Evolutionary conservation across 257 asterid species (phyloP), one percentile per base, ranked within the genome.

Genomic region (Solanum stenotomum): DNA sequence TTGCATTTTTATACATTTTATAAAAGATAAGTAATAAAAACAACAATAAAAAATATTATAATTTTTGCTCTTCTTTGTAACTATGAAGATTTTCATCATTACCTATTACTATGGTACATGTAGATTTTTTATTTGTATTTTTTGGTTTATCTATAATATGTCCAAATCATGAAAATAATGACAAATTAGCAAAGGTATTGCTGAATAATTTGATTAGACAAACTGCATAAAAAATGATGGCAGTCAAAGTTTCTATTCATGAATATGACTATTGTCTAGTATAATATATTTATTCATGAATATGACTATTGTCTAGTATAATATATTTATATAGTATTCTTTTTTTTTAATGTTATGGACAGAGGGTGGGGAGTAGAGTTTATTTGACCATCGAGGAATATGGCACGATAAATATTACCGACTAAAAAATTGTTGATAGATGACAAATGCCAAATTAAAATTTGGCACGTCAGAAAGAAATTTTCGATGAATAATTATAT

Each of bases 221-320:
- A 81, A 46, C 68, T 46, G 85, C 27, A 46, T 44, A 79, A 78
- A 29, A 42, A 44, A 79, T 25, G 2, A 37, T 25, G 23, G n/a
- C 8, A 42, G 84, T 78, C 84, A 78, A 78, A 40, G 35, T 38
- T 78, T 46, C 85, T 78, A 25, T 44, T 35, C 82, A 74, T 78
- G 85, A 42, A 25, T 42, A 25, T 78, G 63, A 78, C n/a, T 40
- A 78, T 40, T 40, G 6, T 77, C 8, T n/a, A 37, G 11, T 23
- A 22, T 22, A 10, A 35, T 35, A 37, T 35, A 35, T 35, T 35
- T 35, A 35, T 35, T 35, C 38, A 35, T 35, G 38, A 35, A 35
- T 38, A 38, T 38, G 42, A 38, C 42, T 38, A 38, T 38, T 38
- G 42, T 38, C 42, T 38, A 38, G 42, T 38, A 8, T 38, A 38